phyloP scores from a whole-genome alignment of 345 rosid genomes.

The Angophora floribunda region DNA sequence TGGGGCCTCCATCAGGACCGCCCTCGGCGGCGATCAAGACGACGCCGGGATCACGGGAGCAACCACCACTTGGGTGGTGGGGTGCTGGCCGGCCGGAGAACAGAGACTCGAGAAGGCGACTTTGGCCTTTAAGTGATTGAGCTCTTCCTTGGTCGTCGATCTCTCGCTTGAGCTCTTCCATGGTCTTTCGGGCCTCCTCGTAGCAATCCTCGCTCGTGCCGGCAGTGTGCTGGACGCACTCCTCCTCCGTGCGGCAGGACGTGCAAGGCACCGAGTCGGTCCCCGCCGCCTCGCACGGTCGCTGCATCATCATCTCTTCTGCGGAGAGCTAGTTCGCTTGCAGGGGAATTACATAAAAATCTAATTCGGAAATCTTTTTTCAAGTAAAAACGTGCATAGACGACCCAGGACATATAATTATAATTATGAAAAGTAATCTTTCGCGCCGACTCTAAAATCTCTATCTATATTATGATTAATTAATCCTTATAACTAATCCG shows the following conservation, averaged over 20 bases:
- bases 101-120: neutral
- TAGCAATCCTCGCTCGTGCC: slow-evolving; percentile 65
- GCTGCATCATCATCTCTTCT: no score
- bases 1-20: slow-evolving; percentile 2
- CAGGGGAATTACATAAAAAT: no score
- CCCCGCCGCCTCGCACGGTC: neutral
- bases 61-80: no score
- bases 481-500: no score
- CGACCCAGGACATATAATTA: neutral
- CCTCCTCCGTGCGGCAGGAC: slow-evolving; percentile 57
- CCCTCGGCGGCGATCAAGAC: neutral
- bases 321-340: neutral
- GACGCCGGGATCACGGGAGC: no score
- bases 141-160: slow-evolving; percentile 5
- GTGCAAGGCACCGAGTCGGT: slow-evolving; percentile 36
- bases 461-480: neutral
- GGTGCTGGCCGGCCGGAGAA: no score
- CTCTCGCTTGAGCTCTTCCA: slow-evolving; percentile 5
- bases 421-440: neutral
- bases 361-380: neutral
- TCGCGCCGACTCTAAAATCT: neutral
- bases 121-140: slow-evolving; percentile 3
- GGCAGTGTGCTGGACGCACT: slow-evolving; percentile 37
- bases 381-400: neutral
- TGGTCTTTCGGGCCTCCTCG: slow-evolving; percentile 35